Evolutionary conservation across 2,329 filamentous ascomycete genomes (phyloP), one percentile per base, ranked within the genome.

Genomic region (Pseudocercospora fijiensis): DNA sequence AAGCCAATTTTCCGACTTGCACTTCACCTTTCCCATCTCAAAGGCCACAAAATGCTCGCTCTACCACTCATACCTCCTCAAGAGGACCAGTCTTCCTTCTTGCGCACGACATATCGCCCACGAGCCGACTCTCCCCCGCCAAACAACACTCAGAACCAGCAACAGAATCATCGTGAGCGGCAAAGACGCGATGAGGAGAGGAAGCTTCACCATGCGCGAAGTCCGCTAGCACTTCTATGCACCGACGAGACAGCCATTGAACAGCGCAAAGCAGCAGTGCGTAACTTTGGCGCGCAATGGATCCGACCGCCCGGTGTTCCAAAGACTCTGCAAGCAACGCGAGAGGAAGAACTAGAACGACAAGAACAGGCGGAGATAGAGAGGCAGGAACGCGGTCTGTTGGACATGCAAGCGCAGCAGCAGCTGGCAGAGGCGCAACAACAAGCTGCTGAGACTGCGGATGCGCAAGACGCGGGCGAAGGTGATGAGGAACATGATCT

Each of bases 241-340:
- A 80, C 86, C 47, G 94, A 97, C 75, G 95, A 98, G 79, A 84
- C 87, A 65, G 85, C 87, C 63, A 84, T 96, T 68, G 85, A 88
- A 60, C 85, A 89, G 8, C 91, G 94, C 53, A 92, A 93, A 73
- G 80, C 86, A 55, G 92, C 94, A 69, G 89, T 98, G 28, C 86
- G 90, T 55, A 90, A 92, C 72, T 97, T 96, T 74, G 95, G 95
- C 65, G 90, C 88, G 69, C 86, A 85, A 51, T 99, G 95, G 95
- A 88, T 99, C 61, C 90, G 90, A 63, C 95, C 95, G 0, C 92
- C 92, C 0, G 95, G 94, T 7, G 84, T 96, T 61, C 77, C 87
- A 62, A 99, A 98, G 82, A 96, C 94, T 0, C 86, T 96, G 64
- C 89, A 96, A 74, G 92, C 96, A 67, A 86, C 92, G 79, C 88